These are phyloP conservation scores for Sarcocystis neurona DNA, from an alignment of 169 alveolate genomes.

Conservation along the genomic window DNA sequence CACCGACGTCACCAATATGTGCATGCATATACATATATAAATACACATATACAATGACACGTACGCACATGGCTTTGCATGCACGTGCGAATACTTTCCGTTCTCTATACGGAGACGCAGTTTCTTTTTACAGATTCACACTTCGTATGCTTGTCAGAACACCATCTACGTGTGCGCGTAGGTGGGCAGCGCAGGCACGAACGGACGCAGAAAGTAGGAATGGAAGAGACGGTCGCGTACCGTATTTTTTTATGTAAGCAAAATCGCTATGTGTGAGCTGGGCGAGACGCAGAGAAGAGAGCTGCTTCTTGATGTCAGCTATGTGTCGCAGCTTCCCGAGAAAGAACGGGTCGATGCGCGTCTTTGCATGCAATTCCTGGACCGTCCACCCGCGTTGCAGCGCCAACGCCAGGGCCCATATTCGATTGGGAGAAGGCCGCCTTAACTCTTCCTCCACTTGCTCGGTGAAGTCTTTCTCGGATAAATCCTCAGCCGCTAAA, in stretches of 20 bases:
- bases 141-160: no score
- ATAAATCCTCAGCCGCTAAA: not conserved
- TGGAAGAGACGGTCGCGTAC: constrained; percentile 62
- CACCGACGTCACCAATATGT: no score
- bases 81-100: no score
- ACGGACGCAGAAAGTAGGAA: not conserved
- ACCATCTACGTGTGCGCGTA: not conserved
- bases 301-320: constrained; percentile 61
- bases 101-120: no score
- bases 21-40: no score
- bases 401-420: constrained; percentile 85
- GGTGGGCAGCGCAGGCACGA: not conserved
- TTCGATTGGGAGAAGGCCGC: constrained; percentile 57
- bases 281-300: constrained; percentile 35
- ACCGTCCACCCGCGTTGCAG: constrained; percentile 78
- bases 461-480: no score
- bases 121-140: no score
- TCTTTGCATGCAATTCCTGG: constrained; percentile 76
- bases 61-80: no score
- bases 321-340: constrained; percentile 78
- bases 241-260: constrained; percentile 65
- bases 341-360: constrained; percentile 87
- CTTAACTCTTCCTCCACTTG: constrained; percentile 41
- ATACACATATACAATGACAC: no score
- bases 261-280: constrained; percentile 56